Evolutionary conservation across 495 filamentous ascomycete species (phyloP).

Genomic region (Melanomma pulvis-pyrius): DNA sequence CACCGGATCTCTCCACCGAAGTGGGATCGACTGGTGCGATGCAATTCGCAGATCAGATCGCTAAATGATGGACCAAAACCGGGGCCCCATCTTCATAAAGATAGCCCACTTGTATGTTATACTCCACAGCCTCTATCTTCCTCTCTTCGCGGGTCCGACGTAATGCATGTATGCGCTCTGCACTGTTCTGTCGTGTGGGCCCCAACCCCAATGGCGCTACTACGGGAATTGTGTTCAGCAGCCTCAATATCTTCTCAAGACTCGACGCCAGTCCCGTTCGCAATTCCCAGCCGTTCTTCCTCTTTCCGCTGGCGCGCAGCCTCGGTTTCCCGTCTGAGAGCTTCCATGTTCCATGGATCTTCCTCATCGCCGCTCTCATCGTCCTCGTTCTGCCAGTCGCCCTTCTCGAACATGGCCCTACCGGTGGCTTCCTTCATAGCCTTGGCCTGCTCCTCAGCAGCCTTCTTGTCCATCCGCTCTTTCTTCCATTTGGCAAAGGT

Average conservation of each 20-base stretch:
- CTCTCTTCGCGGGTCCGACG: background rate
- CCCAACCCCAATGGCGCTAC: background rate
- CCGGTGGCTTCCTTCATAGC: constrained; percentile 94
- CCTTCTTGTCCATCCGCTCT: constrained; percentile 91
- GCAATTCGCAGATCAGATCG: background rate
- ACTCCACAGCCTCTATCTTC: background rate
- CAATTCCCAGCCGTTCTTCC: constrained; percentile 56
- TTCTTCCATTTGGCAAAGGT: constrained; percentile 95
- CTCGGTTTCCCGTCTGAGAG: constrained; percentile 54
- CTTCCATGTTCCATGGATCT: constrained; percentile 77
- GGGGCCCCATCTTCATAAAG: background rate
- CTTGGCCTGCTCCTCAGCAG: constrained; percentile 82
- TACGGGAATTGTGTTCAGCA: background rate
- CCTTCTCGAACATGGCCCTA: constrained; percentile 91
- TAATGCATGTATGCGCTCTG: background rate
- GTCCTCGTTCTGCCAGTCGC: constrained; percentile 79
- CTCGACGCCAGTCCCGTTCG: background rate
- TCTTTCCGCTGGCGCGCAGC: constrained; percentile 61
- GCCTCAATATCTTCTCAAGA: background rate
- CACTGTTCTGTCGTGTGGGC: background rate
- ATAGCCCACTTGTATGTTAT: constrained; percentile 3
- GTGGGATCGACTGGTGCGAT: constrained; percentile 26
- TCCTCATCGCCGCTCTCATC: constrained; percentile 60
- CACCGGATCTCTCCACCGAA: constrained; percentile 19
- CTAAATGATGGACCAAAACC: background rate